Evolutionary conservation across 2,329 filamentous ascomycete genomes (phyloP).

Genomic region (Penicillium sp.): DNA sequence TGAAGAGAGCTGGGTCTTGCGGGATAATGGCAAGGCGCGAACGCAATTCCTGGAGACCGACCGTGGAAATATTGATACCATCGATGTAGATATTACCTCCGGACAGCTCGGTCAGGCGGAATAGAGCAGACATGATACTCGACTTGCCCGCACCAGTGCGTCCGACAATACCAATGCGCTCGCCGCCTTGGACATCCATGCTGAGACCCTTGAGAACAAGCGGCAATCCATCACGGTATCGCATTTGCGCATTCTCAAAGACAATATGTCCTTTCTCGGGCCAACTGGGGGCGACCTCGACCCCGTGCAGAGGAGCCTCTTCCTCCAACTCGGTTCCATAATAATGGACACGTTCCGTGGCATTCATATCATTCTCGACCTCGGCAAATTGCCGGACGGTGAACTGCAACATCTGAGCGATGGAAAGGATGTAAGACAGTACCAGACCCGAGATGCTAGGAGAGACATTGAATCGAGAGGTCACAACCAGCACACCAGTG

Average conservation of each 20-base stretch:
- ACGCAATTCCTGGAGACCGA: constrained; percentile 42
- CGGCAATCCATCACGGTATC: constrained; percentile 67
- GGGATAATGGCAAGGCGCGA: constrained; percentile 45
- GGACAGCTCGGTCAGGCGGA: constrained; percentile 42
- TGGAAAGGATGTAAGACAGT: constrained; percentile 85
- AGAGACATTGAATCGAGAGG: constrained; percentile 76
- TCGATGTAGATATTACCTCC: constrained; percentile 42
- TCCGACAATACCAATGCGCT: constrained; percentile 48
- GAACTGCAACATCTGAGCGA: constrained; percentile 95
- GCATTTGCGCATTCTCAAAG: constrained; percentile 72
- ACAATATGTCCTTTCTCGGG: constrained; percentile 78
- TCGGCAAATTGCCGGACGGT: constrained; percentile 90
- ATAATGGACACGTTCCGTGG: constrained; percentile 84
- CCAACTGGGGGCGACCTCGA: constrained; percentile 69
- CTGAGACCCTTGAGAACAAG: constrained; percentile 66
- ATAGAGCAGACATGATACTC: constrained; percentile 45
- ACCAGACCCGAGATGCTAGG: constrained; percentile 85
- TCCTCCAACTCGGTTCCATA: constrained; percentile 84
- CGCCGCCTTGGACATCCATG: constrained; percentile 43
- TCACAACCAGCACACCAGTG: constrained; percentile 85
- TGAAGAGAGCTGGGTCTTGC: constrained; percentile 45
- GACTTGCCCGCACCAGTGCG: constrained; percentile 46
- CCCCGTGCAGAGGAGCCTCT: constrained; percentile 76
- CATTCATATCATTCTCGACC: constrained; percentile 97
- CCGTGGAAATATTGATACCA: constrained; percentile 40